Base-by-base conservation (phyloP, 2,329 filamentous ascomycete species). In the Cladosporium oxysporum region DNA sequence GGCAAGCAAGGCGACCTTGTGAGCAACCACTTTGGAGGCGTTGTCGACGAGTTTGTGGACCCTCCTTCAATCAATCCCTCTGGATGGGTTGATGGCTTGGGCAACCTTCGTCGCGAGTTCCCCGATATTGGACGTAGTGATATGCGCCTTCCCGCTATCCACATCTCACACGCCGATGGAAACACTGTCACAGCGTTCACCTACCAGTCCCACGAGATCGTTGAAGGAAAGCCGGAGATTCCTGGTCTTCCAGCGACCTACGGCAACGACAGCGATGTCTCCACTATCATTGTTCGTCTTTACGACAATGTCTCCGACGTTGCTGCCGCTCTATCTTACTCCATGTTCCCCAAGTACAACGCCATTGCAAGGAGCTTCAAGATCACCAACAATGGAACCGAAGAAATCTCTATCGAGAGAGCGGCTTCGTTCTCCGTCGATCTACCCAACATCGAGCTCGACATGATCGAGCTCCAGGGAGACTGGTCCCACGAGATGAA, bases 61-160 rank as follows among this genome's bases (percentile, higher is more conserved):
- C 77, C 80, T 1, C 78, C 81, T 44, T 72, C 69, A 4, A 74
- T 80, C 11, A 68, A 70, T 0, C 69, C 75, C 4, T 74, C 81
- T 21, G 88, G 88, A 53, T 90, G 87, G 87, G 78, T 82, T 41
- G 77, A 82, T 35, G 72, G 80, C 58, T 75, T 82, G 41, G 83
- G 82, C 12, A 85, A 84, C 50, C 73, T 83, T 18, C 82, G 85
- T 18, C 83, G 88, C 31, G 88, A 90, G 72, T 89, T 88, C 63
- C 88, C 88, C 1, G 87, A 90, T 66, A 78, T 87, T 5, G 87
- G 88, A 0, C 82, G 87, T 8, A 87, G 87, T 18, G 88, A 90
- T 71, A 87, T 88, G 69, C 83, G 88, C 3, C 77, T 83, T 2
- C 88, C 88, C 0, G 87, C 88, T 0, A 81, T 90, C 14, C 83